phyloP scores from a whole-genome alignment of 352 stramenopile species.

The Phytophthora pisi region DNA sequence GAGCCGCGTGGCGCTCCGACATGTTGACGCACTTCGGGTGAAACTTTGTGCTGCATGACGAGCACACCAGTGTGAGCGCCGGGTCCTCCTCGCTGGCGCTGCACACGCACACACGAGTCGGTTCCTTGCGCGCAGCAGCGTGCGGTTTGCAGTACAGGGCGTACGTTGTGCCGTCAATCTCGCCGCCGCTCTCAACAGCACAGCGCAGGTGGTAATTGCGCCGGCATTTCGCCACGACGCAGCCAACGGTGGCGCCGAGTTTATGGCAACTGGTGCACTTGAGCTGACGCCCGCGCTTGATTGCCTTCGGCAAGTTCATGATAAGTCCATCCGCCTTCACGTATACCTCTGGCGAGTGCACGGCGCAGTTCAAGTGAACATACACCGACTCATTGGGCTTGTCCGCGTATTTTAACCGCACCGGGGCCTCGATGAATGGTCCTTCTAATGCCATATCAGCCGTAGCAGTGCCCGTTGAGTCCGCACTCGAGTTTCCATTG shows the following conservation, averaged over 20 bases:
- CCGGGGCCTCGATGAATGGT: slow-evolving; percentile 73
- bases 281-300: slow-evolving; percentile 81
- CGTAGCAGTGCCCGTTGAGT: slow-evolving; percentile 27
- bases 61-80: slow-evolving; percentile 64
- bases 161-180: slow-evolving; percentile 79
- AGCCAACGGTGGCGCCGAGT: slow-evolving; percentile 75
- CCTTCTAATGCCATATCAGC: slow-evolving; percentile 57
- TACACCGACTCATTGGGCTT: slow-evolving; percentile 70
- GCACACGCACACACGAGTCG: slow-evolving; percentile 49
- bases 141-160: slow-evolving; percentile 77
- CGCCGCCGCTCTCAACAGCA: slow-evolving; percentile 68
- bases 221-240: slow-evolving; percentile 76
- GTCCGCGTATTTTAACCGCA: slow-evolving; percentile 77
- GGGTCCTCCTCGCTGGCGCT: slow-evolving; percentile 48
- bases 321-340: slow-evolving; percentile 84
- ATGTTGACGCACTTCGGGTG: slow-evolving; percentile 86
- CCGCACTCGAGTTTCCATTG: slow-evolving; percentile 18
- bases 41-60: slow-evolving; percentile 67
- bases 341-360: slow-evolving; percentile 84
- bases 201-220: slow-evolving; percentile 85
- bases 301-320: slow-evolving; percentile 74
- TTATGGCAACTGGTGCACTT: slow-evolving; percentile 74
- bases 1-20: slow-evolving; percentile 65
- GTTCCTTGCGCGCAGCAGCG: slow-evolving; percentile 46
- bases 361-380: slow-evolving; percentile 83